Percentiles rank a stretch among this genome's conserved stretches.
These are phyloP conservation scores for Nakazawaea molendinolei DNA, from an alignment of 805 yeast species.

Conservation along the genomic window DNA sequence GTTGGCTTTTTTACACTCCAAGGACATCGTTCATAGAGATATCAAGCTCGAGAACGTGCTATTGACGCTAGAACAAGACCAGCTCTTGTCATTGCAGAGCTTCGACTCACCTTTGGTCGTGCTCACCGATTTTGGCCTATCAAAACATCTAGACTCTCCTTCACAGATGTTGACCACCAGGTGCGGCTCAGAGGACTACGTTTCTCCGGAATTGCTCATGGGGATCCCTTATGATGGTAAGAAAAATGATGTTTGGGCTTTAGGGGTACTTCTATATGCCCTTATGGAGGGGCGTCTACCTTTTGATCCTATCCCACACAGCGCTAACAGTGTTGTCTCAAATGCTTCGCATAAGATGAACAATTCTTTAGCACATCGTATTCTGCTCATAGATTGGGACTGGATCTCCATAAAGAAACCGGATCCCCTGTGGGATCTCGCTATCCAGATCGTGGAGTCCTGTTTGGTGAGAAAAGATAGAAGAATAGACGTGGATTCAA, in stretches of 20 bases:
- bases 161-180: slow-evolving; percentile 71
- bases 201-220: slow-evolving; percentile 87
- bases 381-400: slow-evolving; percentile 88
- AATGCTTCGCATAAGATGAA: slow-evolving; percentile 38
- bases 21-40: slow-evolving; percentile 80
- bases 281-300: slow-evolving; percentile 84
- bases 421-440: slow-evolving; percentile 32
- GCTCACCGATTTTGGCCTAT: slow-evolving; percentile 85
- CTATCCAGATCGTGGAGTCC: slow-evolving; percentile 43
- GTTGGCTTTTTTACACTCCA: slow-evolving; percentile 61
- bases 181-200: slow-evolving; percentile 96
- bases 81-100: slow-evolving; percentile 19
- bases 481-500: slow-evolving; percentile 30
- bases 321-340: slow-evolving; percentile 26
- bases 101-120: slow-evolving; percentile 37
- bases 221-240: slow-evolving; percentile 90
- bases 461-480: slow-evolving; percentile 42
- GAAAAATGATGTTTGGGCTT: slow-evolving; percentile 89
- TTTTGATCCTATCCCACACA: slow-evolving; percentile 75
- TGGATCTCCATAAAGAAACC: slow-evolving; percentile 54
- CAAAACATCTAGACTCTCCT: slow-evolving; percentile 56
- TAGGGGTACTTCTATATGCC: slow-evolving; percentile 86
- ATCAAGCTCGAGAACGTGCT: slow-evolving; percentile 82
- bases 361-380: slow-evolving; percentile 73
- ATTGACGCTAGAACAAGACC: slow-evolving; percentile 29